Base-by-base conservation (phyloP, 192 early-diverging fungal species). In the Coemansia sp. region DNA sequence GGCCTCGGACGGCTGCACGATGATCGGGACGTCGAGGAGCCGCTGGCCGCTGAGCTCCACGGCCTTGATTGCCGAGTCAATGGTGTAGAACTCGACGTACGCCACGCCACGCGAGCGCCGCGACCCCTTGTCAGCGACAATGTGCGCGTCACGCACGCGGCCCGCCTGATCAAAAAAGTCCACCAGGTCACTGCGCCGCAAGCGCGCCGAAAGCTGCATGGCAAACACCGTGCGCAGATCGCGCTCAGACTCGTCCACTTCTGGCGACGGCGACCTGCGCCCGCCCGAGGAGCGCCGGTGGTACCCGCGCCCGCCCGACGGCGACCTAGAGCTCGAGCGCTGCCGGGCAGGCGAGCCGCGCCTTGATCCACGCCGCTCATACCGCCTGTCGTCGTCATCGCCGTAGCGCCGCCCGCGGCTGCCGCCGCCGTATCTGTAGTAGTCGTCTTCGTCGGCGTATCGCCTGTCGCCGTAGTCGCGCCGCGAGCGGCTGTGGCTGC, bases 51-150 rank as follows among this genome's bases (percentile, higher is more conserved):
- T 87, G 85, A 97, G 87, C 32, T 74, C 80, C n/a, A 97, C 84
- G 5, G 97, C 97, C 66, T 88, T 90, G 42, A 76, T 72, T n/a
- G 95, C 94, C 32, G 94, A 88, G 7, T 85, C 87, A 62, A 90
- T 87, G 6, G 93, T 90, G 76, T 95, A 93, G 84, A 97, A 99
- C 77, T 99, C 97, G 4, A 99, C 93, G 71, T 97, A 99, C 19
- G 94, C 97, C 37, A 97, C 93, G 31, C 96, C 96, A 66, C 95
- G 93, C 29, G 94, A 96, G 47, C 93, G 85, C 59, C 93, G 82
- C 11, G 91, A 88, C 35, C 88, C 88, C 58, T 89, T 86, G 73
- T 97, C 94, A n/a, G 91, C 84, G 38, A 97, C 93, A 47, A 95
- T 89, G 47, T 87, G 84, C 4, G 92, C 96, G 67, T 96, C 94